phyloP scores from a whole-genome alignment of 73 alveolate species.

The Durusdinium trenchii region DNA sequence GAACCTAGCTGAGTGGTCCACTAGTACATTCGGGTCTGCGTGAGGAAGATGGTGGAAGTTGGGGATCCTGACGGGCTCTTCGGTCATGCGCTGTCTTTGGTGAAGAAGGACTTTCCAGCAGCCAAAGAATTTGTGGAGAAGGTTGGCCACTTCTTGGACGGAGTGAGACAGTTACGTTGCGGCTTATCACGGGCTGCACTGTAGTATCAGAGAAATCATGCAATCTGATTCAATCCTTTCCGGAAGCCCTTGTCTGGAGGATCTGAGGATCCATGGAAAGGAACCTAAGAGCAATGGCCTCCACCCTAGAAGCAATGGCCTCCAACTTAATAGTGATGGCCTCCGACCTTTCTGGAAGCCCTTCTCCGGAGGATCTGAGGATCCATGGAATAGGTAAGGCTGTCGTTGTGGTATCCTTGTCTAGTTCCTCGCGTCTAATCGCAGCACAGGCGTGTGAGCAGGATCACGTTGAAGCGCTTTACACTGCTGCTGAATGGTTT shows the following conservation, averaged over 20 bases:
- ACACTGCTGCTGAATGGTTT: conserved; percentile 66
- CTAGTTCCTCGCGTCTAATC: neutral
- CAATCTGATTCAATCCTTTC: too few relatives aligned
- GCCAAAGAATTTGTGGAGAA: conserved; percentile 68
- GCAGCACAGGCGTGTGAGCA: conserved; percentile 57
- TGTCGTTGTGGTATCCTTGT: neutral
- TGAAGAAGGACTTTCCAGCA: neutral
- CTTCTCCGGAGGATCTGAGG: too few relatives aligned
- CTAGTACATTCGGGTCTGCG: neutral
- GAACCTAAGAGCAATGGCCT: too few relatives aligned
- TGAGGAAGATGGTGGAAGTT: conserved; percentile 12
- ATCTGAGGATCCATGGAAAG: too few relatives aligned
- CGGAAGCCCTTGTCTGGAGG: too few relatives aligned
- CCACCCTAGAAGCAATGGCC: too few relatives aligned
- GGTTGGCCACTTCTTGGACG: conserved; percentile 13
- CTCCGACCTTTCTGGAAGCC: too few relatives aligned
- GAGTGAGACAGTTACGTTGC: too few relatives aligned
- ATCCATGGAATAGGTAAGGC: neutral
- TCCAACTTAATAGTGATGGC: too few relatives aligned
- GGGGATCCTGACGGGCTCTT: conserved; percentile 11
- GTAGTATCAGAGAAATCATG: too few relatives aligned
- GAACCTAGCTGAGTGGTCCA: neutral
- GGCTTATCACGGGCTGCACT: too few relatives aligned
- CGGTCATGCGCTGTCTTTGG: conserved; percentile 65
- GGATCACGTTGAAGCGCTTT: conserved; percentile 60